Evolutionary conservation across 2,329 filamentous ascomycete species (phyloP).

Genomic region (Monilinia fructicola): DNA sequence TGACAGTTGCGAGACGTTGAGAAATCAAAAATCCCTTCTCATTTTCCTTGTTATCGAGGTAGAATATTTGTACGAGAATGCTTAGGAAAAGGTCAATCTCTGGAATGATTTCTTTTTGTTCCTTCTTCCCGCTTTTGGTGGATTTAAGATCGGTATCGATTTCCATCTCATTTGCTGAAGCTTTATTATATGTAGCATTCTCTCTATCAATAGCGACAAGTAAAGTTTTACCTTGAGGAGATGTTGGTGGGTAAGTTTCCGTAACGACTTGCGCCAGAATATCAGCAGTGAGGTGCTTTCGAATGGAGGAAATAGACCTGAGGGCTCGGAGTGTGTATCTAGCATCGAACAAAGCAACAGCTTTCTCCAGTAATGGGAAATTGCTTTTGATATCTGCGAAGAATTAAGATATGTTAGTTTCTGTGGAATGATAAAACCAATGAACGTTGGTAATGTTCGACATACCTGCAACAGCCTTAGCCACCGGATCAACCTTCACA

Average conservation of each 20-base stretch:
- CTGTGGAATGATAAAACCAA: not conserved
- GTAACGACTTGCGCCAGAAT: conserved; percentile 78
- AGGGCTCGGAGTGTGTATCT: conserved; percentile 93
- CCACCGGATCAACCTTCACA: conserved; percentile 59
- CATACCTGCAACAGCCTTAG: conserved; percentile 61
- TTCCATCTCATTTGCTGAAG: conserved; percentile 67
- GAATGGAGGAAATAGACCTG: conserved; percentile 91
- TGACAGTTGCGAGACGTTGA: conserved; percentile 74
- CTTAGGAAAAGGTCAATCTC: conserved; percentile 88
- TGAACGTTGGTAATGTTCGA: conserved; percentile 21
- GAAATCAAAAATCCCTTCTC: conserved; percentile 84
- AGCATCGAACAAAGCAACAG: conserved; percentile 88
- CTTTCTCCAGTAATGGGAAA: conserved; percentile 86
- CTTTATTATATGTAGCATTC: conserved; percentile 60
- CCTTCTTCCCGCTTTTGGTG: conserved; percentile 61
- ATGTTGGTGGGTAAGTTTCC: conserved; percentile 69
- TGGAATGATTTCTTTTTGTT: conserved; percentile 72
- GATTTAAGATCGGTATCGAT: conserved; percentile 62
- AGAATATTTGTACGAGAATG: conserved; percentile 81
- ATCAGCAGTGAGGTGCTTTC: conserved; percentile 83
- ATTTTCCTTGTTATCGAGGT: conserved; percentile 81
- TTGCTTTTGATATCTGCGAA: conserved; percentile 87
- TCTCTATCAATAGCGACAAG: conserved; percentile 68
- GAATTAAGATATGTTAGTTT: conserved; percentile 27
- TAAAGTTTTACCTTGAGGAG: conserved; percentile 65